Base-by-base conservation (phyloP, 164 flowering plant genomes). In the Kingdonia uniflora region DNA sequence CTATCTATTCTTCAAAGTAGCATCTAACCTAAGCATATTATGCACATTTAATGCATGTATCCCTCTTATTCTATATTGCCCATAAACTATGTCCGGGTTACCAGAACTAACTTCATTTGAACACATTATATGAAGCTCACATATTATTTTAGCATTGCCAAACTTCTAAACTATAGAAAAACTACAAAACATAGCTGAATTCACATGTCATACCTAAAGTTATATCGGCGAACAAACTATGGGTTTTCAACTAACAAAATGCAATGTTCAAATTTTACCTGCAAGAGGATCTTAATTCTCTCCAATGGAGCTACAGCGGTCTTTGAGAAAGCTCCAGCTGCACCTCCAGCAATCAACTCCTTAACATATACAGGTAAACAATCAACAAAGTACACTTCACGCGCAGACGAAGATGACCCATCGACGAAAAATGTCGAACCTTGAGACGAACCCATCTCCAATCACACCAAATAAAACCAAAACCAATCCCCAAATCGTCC, bases 321-420 rank as follows among this genome's bases (percentile, higher is more conserved):
- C 71, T 86, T 90, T 1, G 97, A 83, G 61, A 90, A 71, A 2
- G 72, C 97, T 2, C 97, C 97, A 10, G 97, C 94, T 53, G 82
- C 76, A 11, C 97, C 97, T 13, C 97, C 97, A 49, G 97, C 95
- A 71, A 90, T 79, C 41, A 90, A 70, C 69, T 86, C 95, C 69
- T 74, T 86, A 5, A 70, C 97, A 78, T 78, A 86, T 35, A 80
- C 74, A n/a, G 97, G 97, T 70, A 82, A 58, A 54, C 51, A 21
- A 72, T 86, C 92, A 55, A 80, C 19, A 35, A 59, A 70, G 1
- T 61, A 69, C 44, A 71, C 70, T 33, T 74, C 74, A 52, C 54
- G 44, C 15, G 56, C 61, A 4, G 74, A 42, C 8, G n/a, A 85
- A 55, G 10, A 82, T 64, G 40, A 78, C 81, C 23, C 12, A 2